phyloP scores from a whole-genome alignment of 2,329 filamentous ascomycete species.

The Pyrenophora seminiperda region DNA sequence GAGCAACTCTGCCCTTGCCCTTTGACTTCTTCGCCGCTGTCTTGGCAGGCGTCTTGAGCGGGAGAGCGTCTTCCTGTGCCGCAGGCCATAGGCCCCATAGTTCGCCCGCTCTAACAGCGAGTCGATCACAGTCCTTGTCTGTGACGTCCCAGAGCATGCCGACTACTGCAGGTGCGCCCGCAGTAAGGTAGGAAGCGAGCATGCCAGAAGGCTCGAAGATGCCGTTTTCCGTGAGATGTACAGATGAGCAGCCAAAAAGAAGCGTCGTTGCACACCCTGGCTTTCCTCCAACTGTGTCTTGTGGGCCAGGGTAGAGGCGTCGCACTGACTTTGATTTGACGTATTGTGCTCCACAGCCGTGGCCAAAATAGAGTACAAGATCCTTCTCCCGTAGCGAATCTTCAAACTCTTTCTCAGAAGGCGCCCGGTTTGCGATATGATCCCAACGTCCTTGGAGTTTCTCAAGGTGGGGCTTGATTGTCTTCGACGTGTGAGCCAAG shows the following conservation, averaged over 20 bases:
- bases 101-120: slow-evolving; percentile 78
- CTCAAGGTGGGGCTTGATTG: slow-evolving; percentile 71
- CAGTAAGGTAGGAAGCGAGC: slow-evolving; percentile 88
- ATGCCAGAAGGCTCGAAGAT: slow-evolving; percentile 86
- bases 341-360: slow-evolving; percentile 93
- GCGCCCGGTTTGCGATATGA: slow-evolving; percentile 69
- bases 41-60: slow-evolving; percentile 31
- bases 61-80: slow-evolving; percentile 42
- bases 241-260: slow-evolving; percentile 93
- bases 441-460: slow-evolving; percentile 63
- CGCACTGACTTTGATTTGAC: slow-evolving; percentile 84
- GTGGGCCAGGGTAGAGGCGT: slow-evolving; percentile 64
- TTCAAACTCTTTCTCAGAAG: slow-evolving; percentile 79
- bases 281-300: slow-evolving; percentile 20
- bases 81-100: slow-evolving; percentile 77
- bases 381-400: slow-evolving; percentile 67
- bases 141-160: slow-evolving; percentile 98
- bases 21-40: slow-evolving; percentile 35
- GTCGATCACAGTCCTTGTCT: slow-evolving; percentile 94
- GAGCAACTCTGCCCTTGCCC: slow-evolving; percentile 37
- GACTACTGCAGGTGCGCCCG: slow-evolving; percentile 78
- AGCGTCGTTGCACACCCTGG: slow-evolving; percentile 74
- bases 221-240: slow-evolving; percentile 76
- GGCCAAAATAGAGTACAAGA: slow-evolving; percentile 90
- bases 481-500: slow-evolving; percentile 76